Evolutionary conservation across 2,329 filamentous ascomycete genomes (phyloP), one percentile per base, ranked within the genome.

Genomic region (Albifimbria verrucaria): DNA sequence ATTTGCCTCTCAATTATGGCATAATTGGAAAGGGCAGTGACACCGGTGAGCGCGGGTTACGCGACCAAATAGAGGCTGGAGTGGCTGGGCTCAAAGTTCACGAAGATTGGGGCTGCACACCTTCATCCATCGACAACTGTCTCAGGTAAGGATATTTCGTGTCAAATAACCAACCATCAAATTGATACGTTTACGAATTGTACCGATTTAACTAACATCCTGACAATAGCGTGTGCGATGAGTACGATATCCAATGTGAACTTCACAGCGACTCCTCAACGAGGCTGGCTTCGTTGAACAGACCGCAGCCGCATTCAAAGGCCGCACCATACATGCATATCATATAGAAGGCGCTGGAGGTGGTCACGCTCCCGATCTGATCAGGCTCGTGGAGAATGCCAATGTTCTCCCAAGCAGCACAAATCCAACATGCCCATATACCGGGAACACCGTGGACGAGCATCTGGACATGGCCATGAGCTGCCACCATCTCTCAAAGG

Each of bases 381-480:
- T n/a, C 5, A 39, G 32, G 4, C 92, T 97, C 1, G 93, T 97
- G 11, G 91, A 95, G 70, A 87, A 92, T 64, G 72, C 83, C 48
- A 94, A 97, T 66, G 92, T 97, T 2, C 81, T 97, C 1, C 93
- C 93, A 0, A 91, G 87, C 5, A 93, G 88, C 46, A 97, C 93
- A 0, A 97, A 96, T 68, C 93, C 93, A 0, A 97, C 93, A 2
- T 80, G 92, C 2, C 93, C 93, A 1, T 97, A 86, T 71, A 97
- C 93, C 2, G 79, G 81, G 59, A 97, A 97, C 75, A 97, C 93
- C 0, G 81, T 97, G 0, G 93, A 97, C 66, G 93, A 97, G 72
- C 93, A 97, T 72, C 82, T 97, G 15, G 93, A 97, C 74, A 97
- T 97, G 93, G 77, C 97, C 46, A 97, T 97, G 93, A 91, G 96